Evolutionary conservation across 2,329 filamentous ascomycete species (phyloP).

Genomic region (Sclerotinia trifoliorum): DNA sequence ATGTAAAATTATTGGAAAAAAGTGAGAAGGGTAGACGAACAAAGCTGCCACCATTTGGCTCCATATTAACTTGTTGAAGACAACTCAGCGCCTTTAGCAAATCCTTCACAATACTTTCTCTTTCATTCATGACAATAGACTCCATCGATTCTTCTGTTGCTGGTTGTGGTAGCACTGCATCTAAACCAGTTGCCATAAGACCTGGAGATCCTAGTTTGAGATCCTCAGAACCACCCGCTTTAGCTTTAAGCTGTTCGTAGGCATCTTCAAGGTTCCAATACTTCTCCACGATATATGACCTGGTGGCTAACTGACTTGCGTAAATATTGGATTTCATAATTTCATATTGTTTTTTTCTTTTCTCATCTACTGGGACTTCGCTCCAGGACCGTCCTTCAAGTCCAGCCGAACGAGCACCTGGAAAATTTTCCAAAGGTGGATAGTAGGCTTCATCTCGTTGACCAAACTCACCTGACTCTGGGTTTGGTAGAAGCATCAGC

Average conservation of each 20-base stretch:
- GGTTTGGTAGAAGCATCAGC: constrained; percentile 53
- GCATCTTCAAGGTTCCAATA: constrained; percentile 76
- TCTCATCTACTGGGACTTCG: constrained; percentile 25
- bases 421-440: constrained; percentile 47
- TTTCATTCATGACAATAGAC: constrained; percentile 65
- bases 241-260: constrained; percentile 49
- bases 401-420: constrained; percentile 34
- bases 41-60: constrained; percentile 65
- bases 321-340: constrained; percentile 93
- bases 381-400: constrained; percentile 37
- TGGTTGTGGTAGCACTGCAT: constrained; percentile 41
- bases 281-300: constrained; percentile 82
- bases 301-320: constrained; percentile 74
- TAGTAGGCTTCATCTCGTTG: constrained; percentile 52
- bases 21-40: constrained; percentile 45
- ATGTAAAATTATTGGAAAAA: constrained; percentile 1
- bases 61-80: constrained; percentile 82
- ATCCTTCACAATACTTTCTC: constrained; percentile 78
- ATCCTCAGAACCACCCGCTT: constrained; percentile 11
- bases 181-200: constrained; percentile 34
- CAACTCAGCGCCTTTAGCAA: constrained; percentile 71
- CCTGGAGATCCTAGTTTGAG: constrained; percentile 29
- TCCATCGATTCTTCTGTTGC: constrained; percentile 44
- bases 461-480: constrained; percentile 45
- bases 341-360: constrained; percentile 70